These are phyloP conservation scores for Articulospora tetracladia DNA, from an alignment of 495 filamentous ascomycete species.

Conservation along the genomic window DNA sequence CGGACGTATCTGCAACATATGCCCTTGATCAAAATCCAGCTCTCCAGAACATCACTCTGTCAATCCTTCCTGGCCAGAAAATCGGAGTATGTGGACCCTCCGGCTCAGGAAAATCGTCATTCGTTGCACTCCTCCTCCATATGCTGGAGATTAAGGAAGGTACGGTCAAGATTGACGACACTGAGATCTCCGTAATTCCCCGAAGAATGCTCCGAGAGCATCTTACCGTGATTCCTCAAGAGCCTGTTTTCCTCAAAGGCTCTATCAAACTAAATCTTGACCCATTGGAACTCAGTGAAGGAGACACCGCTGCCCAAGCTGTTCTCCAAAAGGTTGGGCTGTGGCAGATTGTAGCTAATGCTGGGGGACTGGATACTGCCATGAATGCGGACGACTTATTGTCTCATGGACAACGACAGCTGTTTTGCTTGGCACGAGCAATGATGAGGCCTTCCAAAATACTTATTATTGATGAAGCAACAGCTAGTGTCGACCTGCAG, in stretches of 20 bases:
- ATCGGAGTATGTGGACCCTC: conserved; percentile 13
- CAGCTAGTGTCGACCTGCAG: conserved; percentile 85
- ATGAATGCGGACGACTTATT: conserved; percentile 47
- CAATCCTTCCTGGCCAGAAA: conserved; percentile 23
- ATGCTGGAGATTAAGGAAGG: conserved; percentile 27
- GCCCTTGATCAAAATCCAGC: conserved; percentile 5
- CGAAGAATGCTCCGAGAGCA: conserved; percentile 23
- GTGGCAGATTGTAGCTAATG: neutral
- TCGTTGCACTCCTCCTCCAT: conserved; percentile 31
- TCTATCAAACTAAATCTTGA: conserved; percentile 23
- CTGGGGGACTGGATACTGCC: conserved; percentile 40
- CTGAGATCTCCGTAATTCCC: conserved; percentile 25
- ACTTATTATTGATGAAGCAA: conserved; percentile 36
- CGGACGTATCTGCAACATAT: conserved; percentile 33
- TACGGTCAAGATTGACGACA: conserved; percentile 25
- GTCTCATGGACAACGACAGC: conserved; percentile 59
- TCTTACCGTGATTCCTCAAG: conserved; percentile 37
- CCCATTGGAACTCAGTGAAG: conserved; percentile 11
- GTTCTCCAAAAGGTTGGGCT: conserved; percentile 10
- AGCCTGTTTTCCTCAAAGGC: conserved; percentile 30
- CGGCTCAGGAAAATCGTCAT: conserved; percentile 26
- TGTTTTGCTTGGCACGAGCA: conserved; percentile 58
- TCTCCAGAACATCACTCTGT: conserved; percentile 25
- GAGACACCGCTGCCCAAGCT: neutral
- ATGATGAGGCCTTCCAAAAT: conserved; percentile 39